Percentiles rank a stretch among this genome's conserved stretches.
phyloP scores from a whole-genome alignment of 148 eudicot genomes.

The Rhododendron henanense region DNA sequence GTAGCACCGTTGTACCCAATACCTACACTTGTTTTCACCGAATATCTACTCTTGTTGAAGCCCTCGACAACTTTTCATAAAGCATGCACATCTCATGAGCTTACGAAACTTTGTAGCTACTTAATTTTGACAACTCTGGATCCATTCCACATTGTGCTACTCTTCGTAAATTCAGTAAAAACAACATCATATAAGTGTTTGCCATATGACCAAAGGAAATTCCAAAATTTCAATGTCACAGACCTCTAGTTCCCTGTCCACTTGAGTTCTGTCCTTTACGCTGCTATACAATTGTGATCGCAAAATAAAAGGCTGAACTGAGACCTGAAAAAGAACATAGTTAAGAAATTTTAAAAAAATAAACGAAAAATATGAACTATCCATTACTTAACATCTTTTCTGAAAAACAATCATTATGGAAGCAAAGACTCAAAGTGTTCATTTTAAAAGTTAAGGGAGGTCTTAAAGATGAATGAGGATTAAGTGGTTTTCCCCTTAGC shows the following conservation, averaged over 20 bases:
- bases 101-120: background rate
- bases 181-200: background rate
- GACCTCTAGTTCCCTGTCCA: slow-evolving; percentile 95
- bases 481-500: background rate
- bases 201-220: background rate
- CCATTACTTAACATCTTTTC: background rate
- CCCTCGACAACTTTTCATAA: background rate
- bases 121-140: background rate
- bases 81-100: background rate
- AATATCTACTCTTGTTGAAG: background rate
- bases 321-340: slow-evolving; percentile 44
- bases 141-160: background rate
- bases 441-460: background rate
- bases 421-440: background rate
- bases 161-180: background rate
- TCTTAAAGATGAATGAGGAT: background rate
- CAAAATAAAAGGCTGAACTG: slow-evolving; percentile 66
- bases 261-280: slow-evolving; percentile 85
- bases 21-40: background rate
- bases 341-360: background rate
- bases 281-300: slow-evolving; percentile 91
- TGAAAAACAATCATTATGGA: background rate
- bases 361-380: background rate
- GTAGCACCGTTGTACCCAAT: background rate
- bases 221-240: slow-evolving; percentile 13